These are phyloP conservation scores for Scheffersomyces parashehatae DNA, from an alignment of 1,139 yeast genomes.

Conservation along the genomic window DNA sequence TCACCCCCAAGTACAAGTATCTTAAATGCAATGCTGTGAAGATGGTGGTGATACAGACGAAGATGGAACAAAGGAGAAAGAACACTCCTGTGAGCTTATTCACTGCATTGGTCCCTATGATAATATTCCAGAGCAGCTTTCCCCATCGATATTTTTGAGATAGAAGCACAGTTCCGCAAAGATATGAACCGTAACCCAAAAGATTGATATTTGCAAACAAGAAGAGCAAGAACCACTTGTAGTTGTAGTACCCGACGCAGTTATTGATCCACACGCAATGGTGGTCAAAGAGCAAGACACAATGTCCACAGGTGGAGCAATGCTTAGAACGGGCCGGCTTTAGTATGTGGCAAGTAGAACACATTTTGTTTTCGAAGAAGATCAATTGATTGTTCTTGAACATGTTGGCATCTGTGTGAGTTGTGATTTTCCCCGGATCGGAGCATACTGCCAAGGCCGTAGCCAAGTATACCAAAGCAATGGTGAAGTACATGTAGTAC, in stretches of 20 bases:
- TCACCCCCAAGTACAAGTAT: slow-evolving; percentile 73
- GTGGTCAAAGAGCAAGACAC: slow-evolving; percentile 77
- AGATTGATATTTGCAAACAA: slow-evolving; percentile 56
- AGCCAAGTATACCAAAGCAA: slow-evolving; percentile 35
- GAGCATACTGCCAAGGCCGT: slow-evolving; percentile 45
- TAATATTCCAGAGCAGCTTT: slow-evolving; percentile 27
- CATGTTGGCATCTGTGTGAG: slow-evolving; percentile 9
- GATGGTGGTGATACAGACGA: slow-evolving; percentile 53
- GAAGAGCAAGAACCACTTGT: slow-evolving; percentile 67
- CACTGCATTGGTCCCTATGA: slow-evolving; percentile 26
- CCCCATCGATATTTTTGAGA: slow-evolving; percentile 6
- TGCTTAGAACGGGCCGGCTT: slow-evolving; percentile 93
- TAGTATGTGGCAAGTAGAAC: slow-evolving; percentile 60
- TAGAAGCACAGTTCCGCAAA: slow-evolving; percentile 36
- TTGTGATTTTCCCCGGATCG: slow-evolving; percentile 53
- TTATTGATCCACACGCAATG: slow-evolving; percentile 96
- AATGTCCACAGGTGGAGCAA: slow-evolving; percentile 70
- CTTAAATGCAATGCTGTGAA: slow-evolving; percentile 65
- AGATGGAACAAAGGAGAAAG: slow-evolving; percentile 52
- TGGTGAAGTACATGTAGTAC: slow-evolving; percentile 27
- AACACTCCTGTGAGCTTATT: slow-evolving; percentile 53
- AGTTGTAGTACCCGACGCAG: slow-evolving; percentile 81
- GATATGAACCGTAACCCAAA: slow-evolving; percentile 59
- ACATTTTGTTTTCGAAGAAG: slow-evolving; percentile 45
- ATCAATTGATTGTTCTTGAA: slow-evolving; percentile 57